Evolutionary conservation across 108 stramenopile genomes (phyloP).

Genomic region (Nitzschia sp.): DNA sequence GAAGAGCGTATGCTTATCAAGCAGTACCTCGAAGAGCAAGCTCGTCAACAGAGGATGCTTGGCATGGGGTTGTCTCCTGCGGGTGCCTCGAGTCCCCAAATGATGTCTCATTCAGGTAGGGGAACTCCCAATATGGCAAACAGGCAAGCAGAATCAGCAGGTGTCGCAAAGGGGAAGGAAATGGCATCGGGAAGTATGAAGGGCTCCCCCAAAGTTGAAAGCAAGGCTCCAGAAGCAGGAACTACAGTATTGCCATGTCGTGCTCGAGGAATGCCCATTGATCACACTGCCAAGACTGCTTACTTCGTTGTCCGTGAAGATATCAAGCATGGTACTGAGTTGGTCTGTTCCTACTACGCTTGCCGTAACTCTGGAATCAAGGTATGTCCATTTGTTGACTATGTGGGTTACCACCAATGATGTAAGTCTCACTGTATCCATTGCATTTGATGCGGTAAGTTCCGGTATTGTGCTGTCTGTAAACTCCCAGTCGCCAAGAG

Average conservation of each 20-base stretch:
- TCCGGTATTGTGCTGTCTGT: constrained; percentile 69
- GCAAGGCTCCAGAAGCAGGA: neutral
- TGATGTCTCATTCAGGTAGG: too few relatives aligned
- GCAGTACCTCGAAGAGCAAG: constrained; percentile 13
- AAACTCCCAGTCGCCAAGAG: constrained; percentile 79
- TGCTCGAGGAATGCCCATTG: constrained; percentile 78
- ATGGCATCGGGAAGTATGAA: too few relatives aligned
- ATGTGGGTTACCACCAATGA: neutral
- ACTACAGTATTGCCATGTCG: constrained; percentile 57
- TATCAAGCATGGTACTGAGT: constrained; percentile 76
- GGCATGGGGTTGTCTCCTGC: neutral
- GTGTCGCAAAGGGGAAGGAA: neutral
- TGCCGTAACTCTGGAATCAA: constrained; percentile 81
- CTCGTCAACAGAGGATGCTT: constrained; percentile 12
- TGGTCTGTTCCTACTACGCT: constrained; percentile 74
- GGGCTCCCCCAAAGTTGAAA: neutral
- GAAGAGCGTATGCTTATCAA: constrained; percentile 7
- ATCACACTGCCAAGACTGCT: constrained; percentile 76
- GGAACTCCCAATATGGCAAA: neutral
- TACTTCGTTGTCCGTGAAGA: constrained; percentile 76
- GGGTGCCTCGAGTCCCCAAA: neutral
- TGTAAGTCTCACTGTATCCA: neutral
- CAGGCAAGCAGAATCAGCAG: neutral
- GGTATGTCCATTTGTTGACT: neutral
- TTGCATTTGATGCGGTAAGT: constrained; percentile 6